Base-by-base conservation (phyloP, 345 rosid genomes). In the Lepidium didymum region DNA sequence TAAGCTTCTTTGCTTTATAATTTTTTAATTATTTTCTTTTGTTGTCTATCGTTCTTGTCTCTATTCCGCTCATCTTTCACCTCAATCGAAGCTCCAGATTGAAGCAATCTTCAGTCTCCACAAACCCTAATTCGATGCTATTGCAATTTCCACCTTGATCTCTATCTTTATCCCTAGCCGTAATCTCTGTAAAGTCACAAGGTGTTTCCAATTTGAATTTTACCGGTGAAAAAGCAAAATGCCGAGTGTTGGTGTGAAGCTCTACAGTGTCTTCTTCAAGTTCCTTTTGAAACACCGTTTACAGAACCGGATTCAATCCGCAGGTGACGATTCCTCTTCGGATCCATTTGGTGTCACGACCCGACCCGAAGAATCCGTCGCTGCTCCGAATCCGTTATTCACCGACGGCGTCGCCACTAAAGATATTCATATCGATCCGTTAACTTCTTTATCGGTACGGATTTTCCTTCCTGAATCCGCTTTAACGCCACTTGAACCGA, bases 221-320 rank as follows among this genome's bases (percentile, higher is more conserved):
- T 10, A 15, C 40, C 3, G 2, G 23, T 7, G 3, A 11, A 33
- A 21, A 56, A 18, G 12, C 19, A 44, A 29, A 81, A 94, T 94
- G 99, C 96, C 99, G 70, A 87, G 86, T 77, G 86, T 94, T 31
- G 88, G 86, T 46, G 92, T 83, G 62, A 87, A 91, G 80, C 77
- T 91, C 57, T 89, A 91, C 76, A 94, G 99, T 76, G 89, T 85
- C 35, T 83, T 88, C 92, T 93, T 93, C 92, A 93, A 93, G 84
- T 86, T 87, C 72, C 87, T 88, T 44, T 77, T 90, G 45, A 93
- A 85, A 75, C 88, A 84, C 67, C 92, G 96, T 33, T 72, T 93
- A 42, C 92, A 93, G 66, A 89, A 81, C 79, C 92, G 81, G 87
- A 84, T 86, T 73, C 90, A 83, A 19, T 67, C 82, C 12, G 64